These are phyloP conservation scores for Scenedesmus sp. DNA, from an alignment of 163 green algal genomes.

Conservation along the genomic window DNA sequence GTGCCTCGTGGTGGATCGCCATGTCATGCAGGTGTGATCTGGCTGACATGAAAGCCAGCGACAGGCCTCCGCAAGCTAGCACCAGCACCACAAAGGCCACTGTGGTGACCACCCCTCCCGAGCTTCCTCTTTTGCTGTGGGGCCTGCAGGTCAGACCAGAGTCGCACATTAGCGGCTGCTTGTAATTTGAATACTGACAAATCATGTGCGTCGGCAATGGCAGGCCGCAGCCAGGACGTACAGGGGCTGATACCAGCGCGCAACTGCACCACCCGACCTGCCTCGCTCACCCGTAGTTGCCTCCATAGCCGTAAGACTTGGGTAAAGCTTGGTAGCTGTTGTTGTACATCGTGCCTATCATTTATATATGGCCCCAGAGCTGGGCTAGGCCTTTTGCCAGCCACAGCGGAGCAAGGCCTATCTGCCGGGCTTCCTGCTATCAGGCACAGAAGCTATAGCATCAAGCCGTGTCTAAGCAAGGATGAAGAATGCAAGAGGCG, in stretches of 20 bases:
- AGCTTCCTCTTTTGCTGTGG: background rate
- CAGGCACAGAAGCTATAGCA: constrained; percentile 1
- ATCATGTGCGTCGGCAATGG: background rate
- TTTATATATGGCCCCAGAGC: background rate
- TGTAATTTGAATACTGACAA: background rate
- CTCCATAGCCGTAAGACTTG: constrained; percentile 23
- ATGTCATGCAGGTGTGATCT: background rate
- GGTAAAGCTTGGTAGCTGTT: constrained; percentile 17
- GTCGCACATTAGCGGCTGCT: background rate
- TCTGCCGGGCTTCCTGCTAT: background rate
- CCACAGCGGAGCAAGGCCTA: background rate
- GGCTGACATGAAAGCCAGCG: background rate
- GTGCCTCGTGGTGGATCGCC: constrained; percentile 22
- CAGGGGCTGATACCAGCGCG: background rate
- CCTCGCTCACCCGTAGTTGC: background rate
- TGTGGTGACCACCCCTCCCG: background rate
- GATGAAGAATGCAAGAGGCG: background rate
- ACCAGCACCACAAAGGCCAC: constrained; percentile 37
- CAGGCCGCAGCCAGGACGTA: background rate
- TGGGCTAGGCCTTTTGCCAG: background rate
- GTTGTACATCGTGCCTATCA: constrained; percentile 48
- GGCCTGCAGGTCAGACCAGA: background rate
- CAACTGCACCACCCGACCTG: constrained; percentile 20
- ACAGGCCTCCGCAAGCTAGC: constrained; percentile 9
- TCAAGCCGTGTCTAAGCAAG: background rate